These are phyloP conservation scores for Lasiodiplodia theobromae DNA, from an alignment of 2,329 filamentous ascomycete genomes.

Conservation along the genomic window DNA sequence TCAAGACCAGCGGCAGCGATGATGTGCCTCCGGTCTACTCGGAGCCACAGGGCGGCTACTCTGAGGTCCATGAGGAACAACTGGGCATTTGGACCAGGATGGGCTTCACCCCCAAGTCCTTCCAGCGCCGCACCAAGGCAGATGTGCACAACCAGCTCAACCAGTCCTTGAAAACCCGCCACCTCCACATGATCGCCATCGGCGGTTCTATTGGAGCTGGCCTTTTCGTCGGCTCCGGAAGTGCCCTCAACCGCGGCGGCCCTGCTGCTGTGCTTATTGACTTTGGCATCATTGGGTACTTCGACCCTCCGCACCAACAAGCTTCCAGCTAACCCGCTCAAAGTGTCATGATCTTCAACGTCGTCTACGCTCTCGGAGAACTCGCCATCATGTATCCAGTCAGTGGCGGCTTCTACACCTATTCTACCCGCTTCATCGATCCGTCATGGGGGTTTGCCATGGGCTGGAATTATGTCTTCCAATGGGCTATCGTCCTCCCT, in stretches of 20 bases:
- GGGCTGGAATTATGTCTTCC: conserved; percentile 92
- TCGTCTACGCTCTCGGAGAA: conserved; percentile 89
- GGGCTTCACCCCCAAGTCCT: conserved; percentile 49
- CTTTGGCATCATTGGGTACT: conserved; percentile 67
- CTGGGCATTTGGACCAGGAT: conserved; percentile 48
- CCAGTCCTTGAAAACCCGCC: conserved; percentile 60
- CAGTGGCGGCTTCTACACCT: conserved; percentile 89
- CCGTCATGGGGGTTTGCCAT: conserved; percentile 95
- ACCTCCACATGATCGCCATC: conserved; percentile 98
- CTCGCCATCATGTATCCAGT: conserved; percentile 90
- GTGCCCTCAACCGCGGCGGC: conserved; percentile 48
- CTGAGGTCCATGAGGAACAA: conserved; percentile 3
- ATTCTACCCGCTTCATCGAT: conserved; percentile 90
- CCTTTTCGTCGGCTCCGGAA: conserved; percentile 79
- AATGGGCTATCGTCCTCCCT: conserved; percentile 85
- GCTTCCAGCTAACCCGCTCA: neutral
- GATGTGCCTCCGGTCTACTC: neutral
- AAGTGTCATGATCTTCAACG: conserved; percentile 82
- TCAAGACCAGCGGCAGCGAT: conserved; percentile 26
- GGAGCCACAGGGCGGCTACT: neutral
- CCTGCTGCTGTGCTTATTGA: conserved; percentile 46
- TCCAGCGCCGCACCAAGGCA: conserved; percentile 42
- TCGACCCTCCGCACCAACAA: no score
- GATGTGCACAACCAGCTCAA: conserved; percentile 63
- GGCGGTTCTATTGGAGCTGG: conserved; percentile 82